A percentile compares a stretch with the other conserved stretches of the same genome.
Evolutionary conservation across 805 yeast species (phyloP).

Genomic region (Starmerella roubikii): DNA sequence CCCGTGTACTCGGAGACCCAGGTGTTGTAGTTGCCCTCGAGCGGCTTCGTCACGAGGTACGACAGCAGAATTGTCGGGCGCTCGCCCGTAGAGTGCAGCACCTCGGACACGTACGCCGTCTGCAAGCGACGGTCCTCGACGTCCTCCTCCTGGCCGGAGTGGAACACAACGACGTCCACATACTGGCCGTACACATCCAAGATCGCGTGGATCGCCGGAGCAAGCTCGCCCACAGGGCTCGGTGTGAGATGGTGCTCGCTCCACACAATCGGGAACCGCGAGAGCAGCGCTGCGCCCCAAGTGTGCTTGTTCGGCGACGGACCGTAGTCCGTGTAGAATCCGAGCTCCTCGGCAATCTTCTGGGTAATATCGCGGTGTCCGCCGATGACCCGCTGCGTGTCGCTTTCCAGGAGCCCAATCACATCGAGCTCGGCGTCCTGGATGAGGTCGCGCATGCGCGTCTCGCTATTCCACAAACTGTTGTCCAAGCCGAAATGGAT

Average conservation of each 20-base stretch:
- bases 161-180: constrained; percentile 93
- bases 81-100: constrained; percentile 65
- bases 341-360: constrained; percentile 78
- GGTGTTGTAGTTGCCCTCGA: constrained; percentile 80
- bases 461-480: constrained; percentile 95
- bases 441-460: constrained; percentile 72
- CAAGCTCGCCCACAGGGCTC: constrained; percentile 94
- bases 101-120: constrained; percentile 54
- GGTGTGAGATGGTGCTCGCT: constrained; percentile 88
- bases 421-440: constrained; percentile 81
- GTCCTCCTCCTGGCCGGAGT: constrained; percentile 96
- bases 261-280: constrained; percentile 84
- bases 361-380: constrained; percentile 93
- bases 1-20: constrained; percentile 74
- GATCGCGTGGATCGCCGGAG: constrained; percentile 96
- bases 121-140: constrained; percentile 85
- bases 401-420: constrained; percentile 80
- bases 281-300: constrained; percentile 89
- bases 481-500: constrained; percentile 94
- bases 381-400: constrained; percentile 84
- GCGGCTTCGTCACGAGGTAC: constrained; percentile 79
- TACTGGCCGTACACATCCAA: constrained; percentile 74
- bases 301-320: constrained; percentile 98
- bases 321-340: constrained; percentile 91
- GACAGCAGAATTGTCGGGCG: constrained; percentile 80